Conservation (phyloP, 352 stramenopile species). For the Phytophthora macrochlamydospora region DNA sequence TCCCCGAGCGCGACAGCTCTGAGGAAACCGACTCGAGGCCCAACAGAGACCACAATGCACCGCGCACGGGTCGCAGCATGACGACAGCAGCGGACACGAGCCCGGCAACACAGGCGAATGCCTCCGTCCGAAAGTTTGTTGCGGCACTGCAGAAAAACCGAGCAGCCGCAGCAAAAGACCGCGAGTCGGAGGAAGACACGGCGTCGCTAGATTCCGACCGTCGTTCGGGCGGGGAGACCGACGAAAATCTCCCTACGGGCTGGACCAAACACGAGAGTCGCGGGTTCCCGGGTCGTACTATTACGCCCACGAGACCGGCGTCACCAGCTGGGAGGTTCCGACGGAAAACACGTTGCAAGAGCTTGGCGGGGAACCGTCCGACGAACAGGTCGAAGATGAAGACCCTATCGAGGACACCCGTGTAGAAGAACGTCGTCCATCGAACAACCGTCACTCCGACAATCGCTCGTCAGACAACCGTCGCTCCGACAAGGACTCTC, state of each 20-base stretch:
- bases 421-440: not conserved
- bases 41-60: conserved; percentile 14
- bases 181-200: conserved; percentile 58
- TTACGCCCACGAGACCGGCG: conserved; percentile 63
- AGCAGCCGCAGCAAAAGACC: conserved; percentile 33
- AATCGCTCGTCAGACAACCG: no score
- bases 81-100: conserved; percentile 11
- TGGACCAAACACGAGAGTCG: conserved; percentile 79
- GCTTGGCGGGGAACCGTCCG: not conserved
- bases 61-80: conserved; percentile 13
- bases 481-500: no score
- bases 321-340: conserved; percentile 74
- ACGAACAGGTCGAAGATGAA: not conserved
- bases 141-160: conserved; percentile 39
- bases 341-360: conserved; percentile 27
- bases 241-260: conserved; percentile 42
- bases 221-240: conserved; percentile 31
- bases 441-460: not conserved
- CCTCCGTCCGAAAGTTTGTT: conserved; percentile 26
- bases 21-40: conserved; percentile 19
- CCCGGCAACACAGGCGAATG: conserved; percentile 7
- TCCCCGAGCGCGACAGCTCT: conserved; percentile 7
- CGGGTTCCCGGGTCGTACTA: conserved; percentile 65
- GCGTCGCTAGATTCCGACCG: conserved; percentile 42
- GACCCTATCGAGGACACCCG: not conserved